A percentile compares a stretch with the other conserved stretches of the same genome.
Evolutionary conservation across 139 green algal species (phyloP).

Genomic region (Volvox africanus): DNA sequence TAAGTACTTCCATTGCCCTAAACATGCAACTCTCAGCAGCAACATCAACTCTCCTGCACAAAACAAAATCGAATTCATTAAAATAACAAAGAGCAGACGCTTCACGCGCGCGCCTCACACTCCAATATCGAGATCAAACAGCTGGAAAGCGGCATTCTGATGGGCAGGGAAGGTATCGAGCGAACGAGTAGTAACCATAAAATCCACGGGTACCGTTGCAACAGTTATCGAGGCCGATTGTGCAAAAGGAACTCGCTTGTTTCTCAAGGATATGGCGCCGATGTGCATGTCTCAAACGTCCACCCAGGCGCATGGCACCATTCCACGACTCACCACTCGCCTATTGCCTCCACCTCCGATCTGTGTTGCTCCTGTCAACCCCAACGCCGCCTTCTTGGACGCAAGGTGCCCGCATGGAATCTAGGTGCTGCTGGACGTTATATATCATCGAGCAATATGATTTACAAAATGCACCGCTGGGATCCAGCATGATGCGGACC

Average conservation of each 20-base stretch:
- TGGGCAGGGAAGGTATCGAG: no score
- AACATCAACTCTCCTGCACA: neutral
- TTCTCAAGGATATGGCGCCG: no score
- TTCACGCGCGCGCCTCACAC: neutral
- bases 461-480: neutral
- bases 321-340: neutral
- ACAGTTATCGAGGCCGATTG: neutral
- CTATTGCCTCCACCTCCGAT: neutral
- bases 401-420: neutral
- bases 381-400: neutral
- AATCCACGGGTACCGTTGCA: neutral
- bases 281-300: neutral
- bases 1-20: no score
- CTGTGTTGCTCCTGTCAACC: neutral
- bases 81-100: neutral
- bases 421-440: neutral
- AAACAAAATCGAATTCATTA: constrained; percentile 3
- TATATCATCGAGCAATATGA: neutral
- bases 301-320: no score
- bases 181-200: neutral
- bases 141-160: no score
- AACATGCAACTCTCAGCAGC: neutral
- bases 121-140: neutral
- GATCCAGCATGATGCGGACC: neutral
- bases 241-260: neutral